phyloP scores from a whole-genome alignment of 768 basidiomycete genomes.

The Macrolepiota fuliginosa region DNA sequence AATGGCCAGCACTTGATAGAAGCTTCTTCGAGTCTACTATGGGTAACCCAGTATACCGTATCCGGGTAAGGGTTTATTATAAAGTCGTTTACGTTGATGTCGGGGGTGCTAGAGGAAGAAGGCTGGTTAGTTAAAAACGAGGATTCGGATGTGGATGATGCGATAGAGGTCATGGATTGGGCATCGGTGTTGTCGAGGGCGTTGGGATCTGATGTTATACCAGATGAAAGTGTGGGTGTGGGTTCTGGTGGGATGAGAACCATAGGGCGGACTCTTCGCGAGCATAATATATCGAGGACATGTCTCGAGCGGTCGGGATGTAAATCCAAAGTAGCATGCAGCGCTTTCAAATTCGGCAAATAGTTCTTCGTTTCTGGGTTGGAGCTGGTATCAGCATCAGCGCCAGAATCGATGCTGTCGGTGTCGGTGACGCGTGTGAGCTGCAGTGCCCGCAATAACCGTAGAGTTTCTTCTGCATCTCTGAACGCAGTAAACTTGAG shows the following conservation, averaged over 20 bases:
- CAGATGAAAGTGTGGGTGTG: not conserved
- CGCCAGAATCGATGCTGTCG: too few species aligned
- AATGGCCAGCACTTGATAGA: constrained; percentile 6
- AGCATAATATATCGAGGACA: not conserved
- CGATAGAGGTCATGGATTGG: not conserved
- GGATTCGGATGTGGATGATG: not conserved
- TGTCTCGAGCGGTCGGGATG: not conserved
- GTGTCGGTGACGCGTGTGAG: not conserved
- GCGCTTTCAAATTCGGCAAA: not conserved
- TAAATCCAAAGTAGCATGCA: not conserved
- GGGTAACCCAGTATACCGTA: not conserved
- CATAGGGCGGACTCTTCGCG: not conserved
- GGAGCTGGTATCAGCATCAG: too few species aligned
- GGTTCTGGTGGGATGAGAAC: not conserved
- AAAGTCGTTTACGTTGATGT: not conserved
- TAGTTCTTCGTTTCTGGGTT: not conserved
- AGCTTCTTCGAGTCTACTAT: not conserved
- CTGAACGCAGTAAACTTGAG: not conserved
- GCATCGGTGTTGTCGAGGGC: not conserved
- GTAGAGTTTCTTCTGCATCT: not conserved
- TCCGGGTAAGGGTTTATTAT: not conserved
- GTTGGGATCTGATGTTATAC: too few species aligned
- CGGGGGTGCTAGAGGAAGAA: not conserved
- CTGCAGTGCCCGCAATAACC: not conserved
- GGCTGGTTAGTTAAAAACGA: not conserved